Evolutionary conservation across 2,329 filamentous ascomycete species (phyloP).

Genomic region (Cercospora zeina): DNA sequence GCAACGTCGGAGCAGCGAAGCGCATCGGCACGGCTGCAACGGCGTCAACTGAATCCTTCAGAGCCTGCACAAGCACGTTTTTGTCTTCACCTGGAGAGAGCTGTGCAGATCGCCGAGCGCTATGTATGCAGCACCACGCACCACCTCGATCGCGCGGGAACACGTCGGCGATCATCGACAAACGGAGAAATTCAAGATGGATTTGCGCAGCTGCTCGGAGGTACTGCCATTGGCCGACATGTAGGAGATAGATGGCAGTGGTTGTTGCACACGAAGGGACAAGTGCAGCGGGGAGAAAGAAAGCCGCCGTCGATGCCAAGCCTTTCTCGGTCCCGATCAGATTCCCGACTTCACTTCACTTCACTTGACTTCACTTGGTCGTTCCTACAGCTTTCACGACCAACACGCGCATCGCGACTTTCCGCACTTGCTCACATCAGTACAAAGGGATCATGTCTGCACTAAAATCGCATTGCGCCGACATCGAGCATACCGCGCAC

Average conservation of each 20-base stretch:
- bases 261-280: neutral
- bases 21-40: neutral
- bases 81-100: neutral
- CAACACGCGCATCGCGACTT: neutral
- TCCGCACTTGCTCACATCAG: neutral
- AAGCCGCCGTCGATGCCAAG: neutral
- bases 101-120: neutral
- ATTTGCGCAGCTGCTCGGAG: neutral
- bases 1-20: neutral
- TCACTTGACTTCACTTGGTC: conserved; percentile 2
- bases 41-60: neutral
- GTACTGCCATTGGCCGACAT: neutral
- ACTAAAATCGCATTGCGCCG: neutral
- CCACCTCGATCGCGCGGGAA: neutral
- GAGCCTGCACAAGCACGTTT: neutral
- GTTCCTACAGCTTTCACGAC: neutral
- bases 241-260: neutral
- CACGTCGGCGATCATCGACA: neutral
- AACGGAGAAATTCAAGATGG: neutral
- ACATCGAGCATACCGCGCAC: neutral
- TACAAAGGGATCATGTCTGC: neutral
- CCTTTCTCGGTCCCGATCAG: neutral
- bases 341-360: conserved; percentile 2
- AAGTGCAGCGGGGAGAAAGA: neutral
- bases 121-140: neutral